Percentiles rank a stretch among this genome's conserved stretches.
phyloP scores from a whole-genome alignment of 495 filamentous ascomycete species.

The Terfezia boudieri region DNA sequence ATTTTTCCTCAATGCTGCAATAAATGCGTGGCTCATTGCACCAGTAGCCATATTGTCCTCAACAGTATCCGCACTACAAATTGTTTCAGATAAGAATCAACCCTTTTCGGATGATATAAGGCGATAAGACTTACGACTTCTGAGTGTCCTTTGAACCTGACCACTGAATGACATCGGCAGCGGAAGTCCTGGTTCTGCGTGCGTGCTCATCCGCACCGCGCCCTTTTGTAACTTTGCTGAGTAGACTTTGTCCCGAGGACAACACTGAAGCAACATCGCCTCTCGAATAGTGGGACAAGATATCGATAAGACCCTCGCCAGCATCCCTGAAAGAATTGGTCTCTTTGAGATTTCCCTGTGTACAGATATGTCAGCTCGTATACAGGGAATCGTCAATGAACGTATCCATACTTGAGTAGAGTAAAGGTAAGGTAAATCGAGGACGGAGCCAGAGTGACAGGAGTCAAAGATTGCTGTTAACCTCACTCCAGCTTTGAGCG shows the following conservation, averaged over 20 bases:
- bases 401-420: conserved; percentile 30
- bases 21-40: conserved; percentile 97
- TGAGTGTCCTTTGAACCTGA: conserved; percentile 90
- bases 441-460: conserved; percentile 91
- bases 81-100: neutral
- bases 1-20: conserved; percentile 82
- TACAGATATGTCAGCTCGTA: neutral
- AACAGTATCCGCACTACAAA: conserved; percentile 35
- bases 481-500: conserved; percentile 61
- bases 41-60: conserved; percentile 72
- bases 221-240: conserved; percentile 79
- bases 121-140: conserved; percentile 52
- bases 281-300: conserved; percentile 71
- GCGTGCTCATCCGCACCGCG: conserved; percentile 60
- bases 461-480: conserved; percentile 97
- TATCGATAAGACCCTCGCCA: conserved; percentile 73
- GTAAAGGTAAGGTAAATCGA: conserved; percentile 95
- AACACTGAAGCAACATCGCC: conserved; percentile 74
- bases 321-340: conserved; percentile 96
- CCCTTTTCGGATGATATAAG: conserved; percentile 6
- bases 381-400: too few relatives aligned
- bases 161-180: conserved; percentile 95
- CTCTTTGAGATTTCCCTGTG: conserved; percentile 80
- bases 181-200: conserved; percentile 73
- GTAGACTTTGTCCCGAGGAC: conserved; percentile 57